phyloP scores from a whole-genome alignment of 2,329 filamentous ascomycete species.

The Alternaria conjuncta region DNA sequence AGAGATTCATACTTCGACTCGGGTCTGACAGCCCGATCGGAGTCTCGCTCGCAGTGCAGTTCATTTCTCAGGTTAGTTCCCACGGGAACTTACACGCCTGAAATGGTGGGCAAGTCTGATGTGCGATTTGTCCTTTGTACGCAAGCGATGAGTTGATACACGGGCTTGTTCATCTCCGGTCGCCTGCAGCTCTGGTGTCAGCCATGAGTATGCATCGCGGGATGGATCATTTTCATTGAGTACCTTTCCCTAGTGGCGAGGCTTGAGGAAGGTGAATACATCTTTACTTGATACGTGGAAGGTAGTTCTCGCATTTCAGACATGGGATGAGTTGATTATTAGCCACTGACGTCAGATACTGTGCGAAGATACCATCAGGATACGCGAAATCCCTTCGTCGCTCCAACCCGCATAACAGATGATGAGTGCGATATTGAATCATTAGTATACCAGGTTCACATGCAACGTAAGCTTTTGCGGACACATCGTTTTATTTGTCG shows the following conservation, averaged over 20 bases:
- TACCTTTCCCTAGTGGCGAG: background rate
- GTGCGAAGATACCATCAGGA: too few relatives aligned
- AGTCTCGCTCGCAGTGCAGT: background rate
- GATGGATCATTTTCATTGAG: background rate
- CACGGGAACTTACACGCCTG: too few relatives aligned
- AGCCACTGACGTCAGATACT: too few relatives aligned
- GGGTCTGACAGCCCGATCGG: background rate
- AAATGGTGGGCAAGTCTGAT: background rate
- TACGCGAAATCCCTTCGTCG: too few relatives aligned
- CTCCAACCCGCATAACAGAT: too few relatives aligned
- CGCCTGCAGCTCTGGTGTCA: background rate
- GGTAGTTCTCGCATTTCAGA: too few relatives aligned
- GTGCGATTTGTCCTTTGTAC: background rate
- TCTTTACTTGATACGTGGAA: too few relatives aligned
- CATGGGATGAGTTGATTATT: too few relatives aligned
- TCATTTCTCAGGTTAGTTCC: background rate
- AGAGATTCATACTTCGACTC: background rate
- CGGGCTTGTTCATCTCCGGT: background rate
- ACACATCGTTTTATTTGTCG: too few relatives aligned
- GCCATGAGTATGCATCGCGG: background rate
- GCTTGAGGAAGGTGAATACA: background rate
- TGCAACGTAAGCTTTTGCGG: too few relatives aligned
- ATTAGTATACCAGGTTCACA: too few relatives aligned
- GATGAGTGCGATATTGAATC: too few relatives aligned
- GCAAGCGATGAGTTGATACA: background rate